These are phyloP conservation scores for Penicillium sp. DNA, from an alignment of 2,329 filamentous ascomycete genomes.

Conservation along the genomic window DNA sequence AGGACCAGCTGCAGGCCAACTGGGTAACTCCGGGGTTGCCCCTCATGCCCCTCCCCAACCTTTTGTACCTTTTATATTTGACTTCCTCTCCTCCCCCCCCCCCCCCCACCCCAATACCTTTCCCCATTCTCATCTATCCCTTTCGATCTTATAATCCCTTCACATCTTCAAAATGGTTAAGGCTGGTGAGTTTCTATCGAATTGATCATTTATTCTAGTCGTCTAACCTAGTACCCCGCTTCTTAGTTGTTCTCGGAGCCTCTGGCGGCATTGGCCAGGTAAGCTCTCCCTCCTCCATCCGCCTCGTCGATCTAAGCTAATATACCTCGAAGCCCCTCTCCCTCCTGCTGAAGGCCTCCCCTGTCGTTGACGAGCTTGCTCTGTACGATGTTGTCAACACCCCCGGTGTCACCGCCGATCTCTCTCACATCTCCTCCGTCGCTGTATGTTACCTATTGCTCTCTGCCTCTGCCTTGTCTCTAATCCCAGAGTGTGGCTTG, in stretches of 20 bases:
- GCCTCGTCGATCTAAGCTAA: not conserved
- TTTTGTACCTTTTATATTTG: constrained; percentile 7
- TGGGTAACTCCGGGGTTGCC: constrained; percentile 18
- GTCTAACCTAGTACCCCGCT: no score
- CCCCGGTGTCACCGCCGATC: constrained; percentile 90
- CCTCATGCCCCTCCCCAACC: constrained; percentile 11
- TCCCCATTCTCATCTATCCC: constrained; percentile 1
- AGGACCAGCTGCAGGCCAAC: not conserved
- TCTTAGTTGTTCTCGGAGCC: constrained; percentile 81
- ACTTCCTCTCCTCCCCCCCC: constrained; percentile 4
- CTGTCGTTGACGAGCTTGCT: constrained; percentile 86
- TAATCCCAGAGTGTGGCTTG: no score
- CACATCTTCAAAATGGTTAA: constrained; percentile 51
- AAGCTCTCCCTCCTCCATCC: constrained; percentile 32
- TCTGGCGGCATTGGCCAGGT: constrained; percentile 99
- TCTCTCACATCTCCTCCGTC: constrained; percentile 93
- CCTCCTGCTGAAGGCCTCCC: constrained; percentile 89
- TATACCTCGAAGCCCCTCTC: constrained; percentile 74
- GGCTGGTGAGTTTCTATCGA: constrained; percentile 40
- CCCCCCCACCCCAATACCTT: constrained; percentile 3
- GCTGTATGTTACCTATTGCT: constrained; percentile 64
- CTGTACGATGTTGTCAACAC: constrained; percentile 99
- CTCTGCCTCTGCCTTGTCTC: no score
- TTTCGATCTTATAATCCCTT: constrained; percentile 6
- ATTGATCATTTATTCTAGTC: not conserved